phyloP scores from a whole-genome alignment of 208 protist genomes.

The Leishmania tropica region DNA sequence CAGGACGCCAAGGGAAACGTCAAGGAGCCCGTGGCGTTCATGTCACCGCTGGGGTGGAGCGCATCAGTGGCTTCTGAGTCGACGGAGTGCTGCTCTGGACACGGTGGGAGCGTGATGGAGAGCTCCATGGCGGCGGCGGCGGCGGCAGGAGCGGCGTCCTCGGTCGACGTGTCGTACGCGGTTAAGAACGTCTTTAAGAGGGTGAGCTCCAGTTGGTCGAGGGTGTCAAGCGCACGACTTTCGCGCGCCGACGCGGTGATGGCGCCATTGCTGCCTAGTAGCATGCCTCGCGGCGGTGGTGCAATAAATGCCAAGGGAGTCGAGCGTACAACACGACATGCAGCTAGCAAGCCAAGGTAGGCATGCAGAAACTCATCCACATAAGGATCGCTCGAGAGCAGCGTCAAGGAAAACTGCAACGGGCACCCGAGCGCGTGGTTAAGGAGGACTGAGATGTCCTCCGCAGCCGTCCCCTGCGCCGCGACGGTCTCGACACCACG shows the following conservation, averaged over 20 bases:
- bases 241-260: constrained; percentile 4
- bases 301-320: not conserved
- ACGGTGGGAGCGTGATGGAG: not conserved
- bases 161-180: not conserved
- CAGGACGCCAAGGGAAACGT: constrained; percentile 25
- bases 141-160: not conserved
- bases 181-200: constrained; percentile 44
- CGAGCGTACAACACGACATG: constrained; percentile 31
- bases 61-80: not conserved
- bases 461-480: not conserved
- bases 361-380: constrained; percentile 71
- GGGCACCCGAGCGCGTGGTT: not conserved
- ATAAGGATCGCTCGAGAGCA: constrained; percentile 26
- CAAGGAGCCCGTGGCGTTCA: not conserved
- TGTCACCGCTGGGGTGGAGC: not conserved
- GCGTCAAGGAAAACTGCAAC: constrained; percentile 20
- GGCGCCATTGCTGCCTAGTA: constrained; percentile 1
- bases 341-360: constrained; percentile 54
- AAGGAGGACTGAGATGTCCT: not conserved
- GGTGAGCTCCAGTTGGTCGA: constrained; percentile 40
- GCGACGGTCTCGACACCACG: constrained; percentile 6
- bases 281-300: not conserved
- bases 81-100: not conserved
- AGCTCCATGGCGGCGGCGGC: not conserved
- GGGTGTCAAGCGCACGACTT: constrained; percentile 25